Conservation (phyloP, 257 asterid genomes). For the Solanum pinnatisectum region DNA sequence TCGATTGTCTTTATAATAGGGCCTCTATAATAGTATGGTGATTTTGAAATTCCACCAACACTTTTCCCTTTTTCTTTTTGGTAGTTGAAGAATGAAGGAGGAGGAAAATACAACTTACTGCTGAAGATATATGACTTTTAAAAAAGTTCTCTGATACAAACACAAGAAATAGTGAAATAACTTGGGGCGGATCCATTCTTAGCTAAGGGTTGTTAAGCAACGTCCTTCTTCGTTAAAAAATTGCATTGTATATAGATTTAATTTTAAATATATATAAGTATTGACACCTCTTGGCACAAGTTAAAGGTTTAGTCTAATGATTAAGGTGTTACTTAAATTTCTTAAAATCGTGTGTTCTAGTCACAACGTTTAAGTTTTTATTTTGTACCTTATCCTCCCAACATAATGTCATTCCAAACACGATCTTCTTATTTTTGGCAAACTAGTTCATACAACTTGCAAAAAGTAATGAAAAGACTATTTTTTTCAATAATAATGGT, state of each 20-base stretch:
- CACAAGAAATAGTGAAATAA: neutral
- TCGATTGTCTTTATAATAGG: no score
- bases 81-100: neutral
- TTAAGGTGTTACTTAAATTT: no score
- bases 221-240: rapidly evolving
- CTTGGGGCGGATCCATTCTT: no score
- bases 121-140: neutral
- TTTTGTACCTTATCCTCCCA: neutral
- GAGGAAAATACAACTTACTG: neutral
- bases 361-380: neutral
- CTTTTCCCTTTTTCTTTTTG: neutral
- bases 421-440: neutral
- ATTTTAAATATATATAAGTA: no score
- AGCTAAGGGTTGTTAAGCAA: no score
- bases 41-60: neutral
- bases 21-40: neutral
- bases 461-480: neutral
- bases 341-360: no score
- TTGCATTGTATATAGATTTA: no score
- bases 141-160: neutral
- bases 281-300: no score
- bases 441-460: neutral
- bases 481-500: neutral
- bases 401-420: neutral
- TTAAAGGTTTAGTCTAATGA: no score